These are phyloP conservation scores for Malassezia globosa DNA, from an alignment of 1,284 basidiomycete species.

Conservation along the genomic window DNA sequence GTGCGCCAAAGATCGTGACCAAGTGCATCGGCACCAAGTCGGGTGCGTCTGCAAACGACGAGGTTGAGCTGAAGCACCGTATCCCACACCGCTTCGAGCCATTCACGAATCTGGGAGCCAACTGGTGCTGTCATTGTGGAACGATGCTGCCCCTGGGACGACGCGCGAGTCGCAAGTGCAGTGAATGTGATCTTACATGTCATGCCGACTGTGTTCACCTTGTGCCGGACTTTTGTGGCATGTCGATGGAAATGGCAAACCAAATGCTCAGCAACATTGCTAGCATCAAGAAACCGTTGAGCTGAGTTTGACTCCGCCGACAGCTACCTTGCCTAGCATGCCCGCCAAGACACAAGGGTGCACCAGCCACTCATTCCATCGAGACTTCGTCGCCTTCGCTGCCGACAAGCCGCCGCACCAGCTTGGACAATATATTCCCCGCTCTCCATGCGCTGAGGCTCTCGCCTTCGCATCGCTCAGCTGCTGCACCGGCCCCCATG, in stretches of 20 bases:
- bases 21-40: slow-evolving; percentile 98
- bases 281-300: slow-evolving; percentile 56
- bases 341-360: too few species aligned
- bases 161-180: slow-evolving; percentile 89
- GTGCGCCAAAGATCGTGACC: slow-evolving; percentile 91
- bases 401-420: too few species aligned
- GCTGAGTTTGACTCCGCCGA: too few species aligned
- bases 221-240: slow-evolving; percentile 97
- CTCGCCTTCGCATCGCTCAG: too few species aligned
- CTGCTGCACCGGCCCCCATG: too few species aligned
- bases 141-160: slow-evolving; percentile 84
- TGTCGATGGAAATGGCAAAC: slow-evolving; percentile 99
- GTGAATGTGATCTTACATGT: slow-evolving; percentile 89
- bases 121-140: slow-evolving; percentile 99
- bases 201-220: slow-evolving; percentile 96
- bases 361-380: too few species aligned
- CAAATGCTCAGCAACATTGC: slow-evolving; percentile 77
- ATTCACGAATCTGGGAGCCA: slow-evolving; percentile 90
- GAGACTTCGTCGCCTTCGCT: too few species aligned
- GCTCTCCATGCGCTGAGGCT: too few species aligned
- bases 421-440: too few species aligned
- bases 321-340: too few species aligned
- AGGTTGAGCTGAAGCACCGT: slow-evolving; percentile 97
- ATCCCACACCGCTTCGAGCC: slow-evolving; percentile 98
- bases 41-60: slow-evolving; percentile 76